Base-by-base conservation (phyloP, 441 rosid species). In the Aleurites moluccanus region DNA sequence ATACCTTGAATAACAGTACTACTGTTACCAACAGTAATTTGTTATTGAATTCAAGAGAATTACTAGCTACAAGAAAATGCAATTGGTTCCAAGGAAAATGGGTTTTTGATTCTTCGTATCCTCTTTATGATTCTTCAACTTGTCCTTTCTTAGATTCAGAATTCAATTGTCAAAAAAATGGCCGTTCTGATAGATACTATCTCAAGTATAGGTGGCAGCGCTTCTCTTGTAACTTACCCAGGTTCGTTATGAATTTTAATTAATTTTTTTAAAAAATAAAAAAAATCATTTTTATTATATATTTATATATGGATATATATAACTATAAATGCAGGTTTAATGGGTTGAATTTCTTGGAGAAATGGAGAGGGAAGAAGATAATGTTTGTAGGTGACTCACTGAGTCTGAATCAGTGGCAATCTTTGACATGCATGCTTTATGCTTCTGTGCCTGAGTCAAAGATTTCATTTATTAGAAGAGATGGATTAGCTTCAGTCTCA, bases 181-280 rank as follows among this genome's bases (percentile, higher is more conserved):
- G 97, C 28, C 91, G 99, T 4, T 94, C 89, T 4, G 99, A 95
- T 70, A 65, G 33, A 9, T 63, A 59, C 44, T 95, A 93, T 70
- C 92, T 86, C 72, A 90, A 88, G 65, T 93, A 87, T 73, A 81
- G 97, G 55, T 95, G 99, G 98, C 97, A 93, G 70, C 99, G 98
- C 20, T 88, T 73, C 79, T 82, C 82, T 20, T 95, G 99, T 72
- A 80, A 67, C 81, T 82, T 89, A 23, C 98, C 97, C 42, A 89
- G 92, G 99, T 92, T 64, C 65, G 13, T 30, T 30, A 30, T 1
- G 33, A 30, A 30, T 30, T 30, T 30, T 30, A 30, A 30, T 30
- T 30, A 1, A 1, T 30, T n/a, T n/a, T n/a, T n/a, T 30, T 30
- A 1, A 30, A 30, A 30, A 1, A n/a, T 15, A 28, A 52, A 35